These are phyloP conservation scores for Alternaria triticina DNA, from an alignment of 2,329 filamentous ascomycete species.

Conservation along the genomic window DNA sequence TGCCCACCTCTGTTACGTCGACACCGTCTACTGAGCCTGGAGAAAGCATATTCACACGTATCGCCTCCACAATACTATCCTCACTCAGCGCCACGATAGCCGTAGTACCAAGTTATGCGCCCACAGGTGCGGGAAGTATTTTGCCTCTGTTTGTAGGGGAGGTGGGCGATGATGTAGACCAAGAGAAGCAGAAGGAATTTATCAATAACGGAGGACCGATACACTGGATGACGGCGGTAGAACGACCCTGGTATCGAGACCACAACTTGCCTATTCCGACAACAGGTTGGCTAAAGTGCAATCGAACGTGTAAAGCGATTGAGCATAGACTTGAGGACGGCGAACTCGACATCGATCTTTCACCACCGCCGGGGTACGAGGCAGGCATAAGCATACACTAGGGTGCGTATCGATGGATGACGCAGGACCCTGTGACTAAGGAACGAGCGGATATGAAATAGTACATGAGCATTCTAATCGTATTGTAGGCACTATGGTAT, in stretches of 20 bases:
- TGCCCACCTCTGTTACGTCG: background rate
- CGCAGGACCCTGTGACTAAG: background rate
- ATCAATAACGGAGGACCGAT: background rate
- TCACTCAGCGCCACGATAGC: background rate
- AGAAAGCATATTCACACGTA: background rate
- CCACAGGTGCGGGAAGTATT: background rate
- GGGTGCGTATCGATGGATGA: background rate
- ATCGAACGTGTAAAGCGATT: background rate
- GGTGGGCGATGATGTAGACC: background rate
- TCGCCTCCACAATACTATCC: background rate
- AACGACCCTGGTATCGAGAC: constrained; percentile 1
- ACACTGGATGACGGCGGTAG: constrained; percentile 9
- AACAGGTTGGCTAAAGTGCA: background rate
- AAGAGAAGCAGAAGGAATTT: background rate
- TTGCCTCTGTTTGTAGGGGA: background rate
- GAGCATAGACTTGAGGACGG: background rate
- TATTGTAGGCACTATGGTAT: constrained; percentile 19
- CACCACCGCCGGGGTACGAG: background rate
- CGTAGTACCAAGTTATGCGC: background rate
- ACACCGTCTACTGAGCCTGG: background rate
- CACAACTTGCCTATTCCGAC: background rate
- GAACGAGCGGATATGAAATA: background rate
- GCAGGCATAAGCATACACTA: background rate
- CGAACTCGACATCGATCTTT: background rate
- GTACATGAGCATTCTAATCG: background rate